phyloP scores from a whole-genome alignment of 805 yeast species.

The Monosporozyma siamensis region DNA sequence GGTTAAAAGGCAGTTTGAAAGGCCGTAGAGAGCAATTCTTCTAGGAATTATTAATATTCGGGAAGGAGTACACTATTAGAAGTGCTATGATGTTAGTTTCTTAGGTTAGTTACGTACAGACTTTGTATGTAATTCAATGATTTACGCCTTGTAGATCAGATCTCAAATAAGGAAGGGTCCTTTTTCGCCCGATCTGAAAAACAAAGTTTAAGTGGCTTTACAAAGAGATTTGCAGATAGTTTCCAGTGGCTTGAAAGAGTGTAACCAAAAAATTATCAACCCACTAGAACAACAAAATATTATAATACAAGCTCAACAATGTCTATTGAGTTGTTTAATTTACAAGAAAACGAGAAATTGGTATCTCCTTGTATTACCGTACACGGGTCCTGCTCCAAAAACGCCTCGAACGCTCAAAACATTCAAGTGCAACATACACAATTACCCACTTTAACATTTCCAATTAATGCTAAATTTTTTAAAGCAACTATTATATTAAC shows the following conservation, averaged over 20 bases:
- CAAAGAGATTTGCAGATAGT: neutral
- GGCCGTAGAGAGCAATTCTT: too few relatives aligned
- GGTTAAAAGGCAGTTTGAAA: too few relatives aligned
- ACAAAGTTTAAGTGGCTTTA: neutral
- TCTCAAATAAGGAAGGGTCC: too few relatives aligned
- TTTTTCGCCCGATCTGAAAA: neutral
- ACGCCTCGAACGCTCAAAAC: constrained; percentile 28
- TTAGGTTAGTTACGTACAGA: neutral
- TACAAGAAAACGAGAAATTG: constrained; percentile 29
- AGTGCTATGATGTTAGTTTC: too few relatives aligned
- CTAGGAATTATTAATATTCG: too few relatives aligned
- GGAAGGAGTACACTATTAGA: too few relatives aligned
- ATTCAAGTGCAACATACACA: constrained; percentile 35
- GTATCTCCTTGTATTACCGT: constrained; percentile 42
- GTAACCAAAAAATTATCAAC: too few relatives aligned
- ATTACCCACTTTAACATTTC: constrained; percentile 59
- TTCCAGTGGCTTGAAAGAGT: neutral
- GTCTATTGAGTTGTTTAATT: constrained; percentile 26
- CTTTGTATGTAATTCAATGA: neutral
- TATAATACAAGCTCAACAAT: neutral
- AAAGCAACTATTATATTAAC: constrained; percentile 65
- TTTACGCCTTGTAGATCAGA: neutral
- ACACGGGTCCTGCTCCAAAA: constrained; percentile 37
- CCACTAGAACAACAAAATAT: too few relatives aligned
- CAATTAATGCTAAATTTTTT: constrained; percentile 60